phyloP scores from a whole-genome alignment of 2,329 filamentous ascomycete species.

The Aspergillus melleus region DNA sequence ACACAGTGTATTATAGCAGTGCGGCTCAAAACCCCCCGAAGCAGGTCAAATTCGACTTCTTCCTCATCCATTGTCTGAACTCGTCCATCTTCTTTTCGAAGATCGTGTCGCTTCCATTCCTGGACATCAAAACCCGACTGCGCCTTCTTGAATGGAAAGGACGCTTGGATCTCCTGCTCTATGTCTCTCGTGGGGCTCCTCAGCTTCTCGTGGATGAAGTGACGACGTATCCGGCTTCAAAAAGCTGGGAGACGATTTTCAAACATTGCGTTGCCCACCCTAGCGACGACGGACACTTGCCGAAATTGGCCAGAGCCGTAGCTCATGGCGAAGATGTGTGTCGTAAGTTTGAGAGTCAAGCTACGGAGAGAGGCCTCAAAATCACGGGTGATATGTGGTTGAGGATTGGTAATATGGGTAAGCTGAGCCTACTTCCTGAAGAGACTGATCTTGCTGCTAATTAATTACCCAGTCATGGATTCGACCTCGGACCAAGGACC shows the following conservation, averaged over 20 bases:
- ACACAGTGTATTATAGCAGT: slow-evolving; percentile 54
- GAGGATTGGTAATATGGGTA: slow-evolving; percentile 47
- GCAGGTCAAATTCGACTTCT: slow-evolving; percentile 77
- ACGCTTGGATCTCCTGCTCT: slow-evolving; percentile 71
- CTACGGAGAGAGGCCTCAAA: slow-evolving; percentile 28
- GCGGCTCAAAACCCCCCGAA: slow-evolving; percentile 66
- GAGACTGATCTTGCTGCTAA: not conserved
- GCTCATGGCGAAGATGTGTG: slow-evolving; percentile 61
- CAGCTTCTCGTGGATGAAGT: slow-evolving; percentile 62
- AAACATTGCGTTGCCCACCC: slow-evolving; percentile 47
- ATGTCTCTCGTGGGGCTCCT: slow-evolving; percentile 67
- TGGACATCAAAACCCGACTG: slow-evolving; percentile 65
- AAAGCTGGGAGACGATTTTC: slow-evolving; percentile 49
- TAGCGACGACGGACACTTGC: slow-evolving; percentile 75
- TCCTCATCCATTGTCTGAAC: slow-evolving; percentile 76
- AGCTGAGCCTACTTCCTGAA: slow-evolving; percentile 14
- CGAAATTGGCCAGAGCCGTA: slow-evolving; percentile 73
- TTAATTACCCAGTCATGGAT: slow-evolving; percentile 29
- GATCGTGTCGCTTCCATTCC: slow-evolving; percentile 59
- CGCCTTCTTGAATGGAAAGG: slow-evolving; percentile 81
- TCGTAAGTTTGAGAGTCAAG: slow-evolving; percentile 31
- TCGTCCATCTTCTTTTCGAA: slow-evolving; percentile 69
- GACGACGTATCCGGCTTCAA: slow-evolving; percentile 57
- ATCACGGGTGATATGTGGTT: slow-evolving; percentile 48
- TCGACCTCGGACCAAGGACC: slow-evolving; percentile 30